Base-by-base conservation (phyloP, 2,329 filamentous ascomycete genomes). In the Fusarium dlaminii region DNA sequence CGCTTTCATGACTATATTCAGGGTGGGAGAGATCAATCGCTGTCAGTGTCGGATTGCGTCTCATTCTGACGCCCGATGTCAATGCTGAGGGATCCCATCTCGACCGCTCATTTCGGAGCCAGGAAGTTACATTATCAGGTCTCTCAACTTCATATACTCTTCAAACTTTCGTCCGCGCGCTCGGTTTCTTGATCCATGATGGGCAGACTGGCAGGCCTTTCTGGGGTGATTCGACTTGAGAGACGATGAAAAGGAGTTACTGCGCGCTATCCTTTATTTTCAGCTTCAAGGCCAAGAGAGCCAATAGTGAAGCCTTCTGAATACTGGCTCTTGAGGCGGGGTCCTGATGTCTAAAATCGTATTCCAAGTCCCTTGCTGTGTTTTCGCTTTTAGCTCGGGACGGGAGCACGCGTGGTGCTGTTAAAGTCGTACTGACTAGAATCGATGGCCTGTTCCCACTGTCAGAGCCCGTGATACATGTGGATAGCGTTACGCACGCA, bases 151-250 rank as follows among this genome's bases (percentile, higher is more conserved):
- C 6, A n/a, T 42, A 15, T 42, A 6, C 13, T 15, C 22, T n/a
- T 42, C 22, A 42, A n/a, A 10, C 14, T 10, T 14, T n/a, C 20
- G 8, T n/a, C 14, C 39, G 8, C 10, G 14, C 14, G 14, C 9
- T 15, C 14, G 6, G 8, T 40, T 9, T n/a, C 39, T 5, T n/a
- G 14, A 22, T 40, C 13, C 22, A 40, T 3, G 2, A 10, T 15
- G 39, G 39, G 13, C 1, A 9, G 22, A 6, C 8, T 40, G 0
- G 22, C 20, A 1, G 2, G 13, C 22, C 39, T 10, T n/a, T 22
- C 2, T 40, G 39, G 8, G 39, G 39, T 22, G 5, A 4, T 9
- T 40, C 22, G 13, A 22, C 39, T 6, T 15, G 39, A 14, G 15
- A 6, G 39, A 15, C 15, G 22, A 6, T 13, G 5, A 40, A n/a